Percentiles rank a stretch among this genome's conserved stretches.
Evolutionary conservation across 2,329 filamentous ascomycete genomes (phyloP).

Genomic region (Aspergillus neoniger): DNA sequence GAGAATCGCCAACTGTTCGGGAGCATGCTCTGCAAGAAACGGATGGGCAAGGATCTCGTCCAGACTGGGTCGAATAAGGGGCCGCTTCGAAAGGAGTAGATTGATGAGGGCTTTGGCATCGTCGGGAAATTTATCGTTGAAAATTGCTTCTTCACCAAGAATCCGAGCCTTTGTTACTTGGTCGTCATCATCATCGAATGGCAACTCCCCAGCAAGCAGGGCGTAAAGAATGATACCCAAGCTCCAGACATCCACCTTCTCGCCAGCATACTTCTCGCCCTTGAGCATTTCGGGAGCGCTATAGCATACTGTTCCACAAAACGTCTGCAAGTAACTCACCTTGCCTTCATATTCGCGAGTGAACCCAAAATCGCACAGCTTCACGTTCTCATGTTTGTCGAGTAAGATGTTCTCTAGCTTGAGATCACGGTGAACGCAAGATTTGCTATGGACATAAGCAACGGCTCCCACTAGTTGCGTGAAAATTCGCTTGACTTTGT

Average conservation of each 20-base stretch:
- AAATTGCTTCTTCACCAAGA: slow-evolving; percentile 79
- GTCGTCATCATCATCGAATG: slow-evolving; percentile 96
- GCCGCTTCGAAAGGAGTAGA: slow-evolving; percentile 83
- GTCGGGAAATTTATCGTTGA: slow-evolving; percentile 74
- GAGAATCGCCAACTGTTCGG: slow-evolving; percentile 84
- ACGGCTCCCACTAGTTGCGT: slow-evolving; percentile 94
- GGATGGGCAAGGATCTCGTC: slow-evolving; percentile 84
- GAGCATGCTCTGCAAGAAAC: slow-evolving; percentile 83
- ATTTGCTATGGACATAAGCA: slow-evolving; percentile 89
- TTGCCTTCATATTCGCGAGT: slow-evolving; percentile 96
- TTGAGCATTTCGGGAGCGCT: slow-evolving; percentile 98
- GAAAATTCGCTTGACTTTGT: slow-evolving; percentile 94
- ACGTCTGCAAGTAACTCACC: slow-evolving; percentile 91
- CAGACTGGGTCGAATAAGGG: slow-evolving; percentile 76
- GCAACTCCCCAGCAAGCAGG: slow-evolving; percentile 76
- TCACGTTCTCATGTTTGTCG: slow-evolving; percentile 96
- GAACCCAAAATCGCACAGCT: slow-evolving; percentile 96
- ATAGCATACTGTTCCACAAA: slow-evolving; percentile 97
- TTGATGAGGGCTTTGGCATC: slow-evolving; percentile 78
- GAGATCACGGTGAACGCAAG: slow-evolving; percentile 92
- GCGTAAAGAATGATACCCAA: slow-evolving; percentile 89
- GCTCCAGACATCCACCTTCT: slow-evolving; percentile 99
- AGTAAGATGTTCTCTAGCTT: slow-evolving; percentile 96
- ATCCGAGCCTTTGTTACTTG: slow-evolving; percentile 82
- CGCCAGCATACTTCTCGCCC: slow-evolving; percentile 94